Conservation (phyloP, 2,329 filamentous ascomycete species). For the Phyllosticta citriasiana region DNA sequence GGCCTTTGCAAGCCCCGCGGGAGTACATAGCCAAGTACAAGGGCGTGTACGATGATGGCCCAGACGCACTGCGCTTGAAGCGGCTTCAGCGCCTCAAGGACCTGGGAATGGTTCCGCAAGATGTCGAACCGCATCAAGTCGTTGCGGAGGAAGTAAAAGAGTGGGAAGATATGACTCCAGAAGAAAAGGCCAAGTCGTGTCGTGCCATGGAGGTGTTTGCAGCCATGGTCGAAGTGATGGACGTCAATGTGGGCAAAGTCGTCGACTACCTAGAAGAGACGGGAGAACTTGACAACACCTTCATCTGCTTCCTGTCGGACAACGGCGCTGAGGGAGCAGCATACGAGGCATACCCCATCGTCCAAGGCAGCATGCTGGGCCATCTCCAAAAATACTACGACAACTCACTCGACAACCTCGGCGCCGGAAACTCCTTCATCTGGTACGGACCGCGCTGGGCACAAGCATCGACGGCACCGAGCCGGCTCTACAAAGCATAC, state of each 20-base stretch:
- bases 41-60: constrained; percentile 51
- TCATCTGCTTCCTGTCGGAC: constrained; percentile 54
- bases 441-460: constrained; percentile 53
- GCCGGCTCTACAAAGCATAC: constrained; percentile 38
- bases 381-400: constrained; percentile 49
- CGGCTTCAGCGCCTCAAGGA: constrained; percentile 47
- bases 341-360: constrained; percentile 49
- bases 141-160: constrained; percentile 40
- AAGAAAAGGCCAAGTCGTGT: constrained; percentile 39
- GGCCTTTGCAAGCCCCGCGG: constrained; percentile 51
- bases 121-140: constrained; percentile 43
- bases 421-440: constrained; percentile 47
- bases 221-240: constrained; percentile 54
- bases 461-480: constrained; percentile 43
- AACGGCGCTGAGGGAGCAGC: constrained; percentile 52
- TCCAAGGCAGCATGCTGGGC: constrained; percentile 43
- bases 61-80: constrained; percentile 44
- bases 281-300: constrained; percentile 53
- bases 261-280: constrained; percentile 45
- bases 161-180: constrained; percentile 38
- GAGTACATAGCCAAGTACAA: constrained; percentile 48
- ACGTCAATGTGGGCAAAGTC: constrained; percentile 50
- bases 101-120: constrained; percentile 43
- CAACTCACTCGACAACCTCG: constrained; percentile 49
- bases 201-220: constrained; percentile 53